Evolutionary conservation across 169 alveolate genomes (phyloP).

Genomic region (Cryptosporidium sp.): DNA sequence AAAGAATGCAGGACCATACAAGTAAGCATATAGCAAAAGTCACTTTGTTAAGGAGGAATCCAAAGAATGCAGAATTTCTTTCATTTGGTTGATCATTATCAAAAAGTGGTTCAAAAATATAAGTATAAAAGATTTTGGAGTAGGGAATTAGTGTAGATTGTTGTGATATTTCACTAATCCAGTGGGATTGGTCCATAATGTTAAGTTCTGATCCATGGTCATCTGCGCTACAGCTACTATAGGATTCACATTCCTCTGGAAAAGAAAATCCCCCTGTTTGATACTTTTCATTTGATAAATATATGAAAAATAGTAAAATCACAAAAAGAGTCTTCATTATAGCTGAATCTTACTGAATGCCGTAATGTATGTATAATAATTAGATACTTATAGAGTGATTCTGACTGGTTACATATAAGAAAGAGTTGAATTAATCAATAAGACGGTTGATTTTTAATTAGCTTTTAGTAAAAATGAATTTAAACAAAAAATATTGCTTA

Average conservation of each 20-base stretch:
- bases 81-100: conserved; percentile 1
- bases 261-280: conserved; percentile 10
- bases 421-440: not conserved
- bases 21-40: conserved; percentile 45
- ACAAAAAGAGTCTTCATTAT: not conserved
- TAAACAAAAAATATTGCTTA: not conserved
- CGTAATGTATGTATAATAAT: not conserved
- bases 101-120: conserved; percentile 45
- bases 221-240: conserved; percentile 49
- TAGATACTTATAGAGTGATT: too few relatives aligned
- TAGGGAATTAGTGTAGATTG: conserved; percentile 59
- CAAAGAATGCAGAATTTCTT: conserved; percentile 13
- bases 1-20: conserved; percentile 57
- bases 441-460: too few relatives aligned
- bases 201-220: conserved; percentile 41
- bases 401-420: not conserved
- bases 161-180: conserved; percentile 34
- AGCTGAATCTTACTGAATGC: not conserved
- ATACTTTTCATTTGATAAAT: not conserved
- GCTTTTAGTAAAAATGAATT: too few relatives aligned
- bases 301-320: not conserved
- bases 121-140: conserved; percentile 24
- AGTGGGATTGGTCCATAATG: conserved; percentile 28
- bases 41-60: conserved; percentile 27
- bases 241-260: conserved; percentile 43